Conservation (phyloP, 805 yeast species). For the Tanozyma kutaoensis region DNA sequence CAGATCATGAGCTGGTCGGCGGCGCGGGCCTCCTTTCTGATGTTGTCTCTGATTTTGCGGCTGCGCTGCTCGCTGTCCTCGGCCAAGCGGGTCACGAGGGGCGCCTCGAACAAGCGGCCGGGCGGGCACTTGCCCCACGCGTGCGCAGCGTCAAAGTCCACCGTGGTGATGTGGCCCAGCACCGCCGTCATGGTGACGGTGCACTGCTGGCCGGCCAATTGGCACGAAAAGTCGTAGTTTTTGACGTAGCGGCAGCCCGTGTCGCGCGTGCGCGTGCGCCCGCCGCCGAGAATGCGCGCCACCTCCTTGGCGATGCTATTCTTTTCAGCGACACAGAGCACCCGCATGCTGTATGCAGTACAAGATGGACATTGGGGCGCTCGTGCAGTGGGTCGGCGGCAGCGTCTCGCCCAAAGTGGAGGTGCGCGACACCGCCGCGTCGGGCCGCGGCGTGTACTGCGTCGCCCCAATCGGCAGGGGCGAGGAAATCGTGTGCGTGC, state of each 20-base stretch:
- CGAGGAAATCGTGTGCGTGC: conserved; percentile 40
- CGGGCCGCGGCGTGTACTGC: conserved; percentile 59
- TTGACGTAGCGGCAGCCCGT: conserved; percentile 50
- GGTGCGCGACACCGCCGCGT: conserved; percentile 23
- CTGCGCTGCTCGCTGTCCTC: conserved; percentile 20
- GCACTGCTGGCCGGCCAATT: conserved; percentile 55
- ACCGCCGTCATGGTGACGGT: conserved; percentile 88
- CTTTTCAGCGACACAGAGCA: conserved; percentile 94
- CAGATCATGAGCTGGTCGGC: conserved; percentile 72
- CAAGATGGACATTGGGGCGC: too few relatives aligned
- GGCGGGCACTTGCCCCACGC: conserved; percentile 60
- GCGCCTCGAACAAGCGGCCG: conserved; percentile 58
- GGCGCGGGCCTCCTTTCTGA: conserved; percentile 45
- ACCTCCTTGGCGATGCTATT: conserved; percentile 89
- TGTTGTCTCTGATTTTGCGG: conserved; percentile 43
- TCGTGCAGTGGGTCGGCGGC: too few relatives aligned
- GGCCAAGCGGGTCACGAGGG: conserved; percentile 29
- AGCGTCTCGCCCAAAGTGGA: conserved; percentile 27
- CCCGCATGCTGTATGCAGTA: conserved; percentile 50
- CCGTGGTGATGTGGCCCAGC: conserved; percentile 64
- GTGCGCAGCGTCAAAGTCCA: conserved; percentile 51
- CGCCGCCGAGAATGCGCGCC: conserved; percentile 64
- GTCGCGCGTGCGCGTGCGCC: conserved; percentile 33
- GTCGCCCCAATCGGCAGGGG: conserved; percentile 17
- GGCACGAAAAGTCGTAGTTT: conserved; percentile 66